phyloP scores from a whole-genome alignment of 176 grass and related monocot species.

The Miscanthus lutarioriparius region DNA sequence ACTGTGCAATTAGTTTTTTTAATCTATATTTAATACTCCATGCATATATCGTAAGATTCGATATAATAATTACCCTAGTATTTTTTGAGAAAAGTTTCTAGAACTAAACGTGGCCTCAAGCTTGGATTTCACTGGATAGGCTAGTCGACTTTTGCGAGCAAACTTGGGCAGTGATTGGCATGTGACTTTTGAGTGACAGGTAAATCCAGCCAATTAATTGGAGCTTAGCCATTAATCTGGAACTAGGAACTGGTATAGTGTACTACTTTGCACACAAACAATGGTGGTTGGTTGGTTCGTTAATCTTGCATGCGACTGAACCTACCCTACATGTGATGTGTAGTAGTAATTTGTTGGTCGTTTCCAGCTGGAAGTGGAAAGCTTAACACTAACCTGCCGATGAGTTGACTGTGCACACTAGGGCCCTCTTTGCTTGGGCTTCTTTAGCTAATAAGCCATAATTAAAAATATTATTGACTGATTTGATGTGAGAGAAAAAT shows the following conservation, averaged over 20 bases:
- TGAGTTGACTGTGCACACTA: slow-evolving; percentile 8
- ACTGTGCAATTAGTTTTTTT: too few species aligned
- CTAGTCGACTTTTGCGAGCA: background rate
- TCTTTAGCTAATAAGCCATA: too few species aligned
- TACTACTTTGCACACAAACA: background rate
- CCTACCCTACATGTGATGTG: slow-evolving; percentile 18
- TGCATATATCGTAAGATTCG: too few species aligned
- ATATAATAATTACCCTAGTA: too few species aligned
- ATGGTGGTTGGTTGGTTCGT: background rate
- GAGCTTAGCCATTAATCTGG: background rate
- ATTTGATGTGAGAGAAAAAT: too few species aligned
- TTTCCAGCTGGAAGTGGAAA: background rate
- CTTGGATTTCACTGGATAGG: background rate
- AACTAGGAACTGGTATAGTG: background rate
- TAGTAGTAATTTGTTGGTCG: background rate
- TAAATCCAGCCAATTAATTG: slow-evolving; percentile 6
- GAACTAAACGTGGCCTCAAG: too few species aligned
- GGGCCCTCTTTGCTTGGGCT: too few species aligned
- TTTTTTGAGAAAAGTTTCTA: too few species aligned
- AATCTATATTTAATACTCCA: too few species aligned
- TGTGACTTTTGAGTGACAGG: background rate
- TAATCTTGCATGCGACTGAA: background rate
- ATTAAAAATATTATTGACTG: too few species aligned
- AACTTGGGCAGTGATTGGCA: slow-evolving; percentile 18
- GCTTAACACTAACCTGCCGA: slow-evolving; percentile 8